Conservation (phyloP, 495 filamentous ascomycete genomes). For the Aspergillus sparsus region DNA sequence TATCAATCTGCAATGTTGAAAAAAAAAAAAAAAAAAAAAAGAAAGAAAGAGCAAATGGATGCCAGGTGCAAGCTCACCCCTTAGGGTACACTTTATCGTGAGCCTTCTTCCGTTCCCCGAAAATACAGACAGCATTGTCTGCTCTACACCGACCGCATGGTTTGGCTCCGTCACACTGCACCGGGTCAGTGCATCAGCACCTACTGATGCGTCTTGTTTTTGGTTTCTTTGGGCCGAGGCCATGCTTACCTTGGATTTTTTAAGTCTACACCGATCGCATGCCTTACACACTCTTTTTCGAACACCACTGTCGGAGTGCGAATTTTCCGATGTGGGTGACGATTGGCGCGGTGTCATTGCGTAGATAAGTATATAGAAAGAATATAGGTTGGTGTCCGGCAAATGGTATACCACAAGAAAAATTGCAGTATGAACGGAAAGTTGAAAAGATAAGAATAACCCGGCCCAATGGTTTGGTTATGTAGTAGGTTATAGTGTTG, state of each 20-base stretch:
- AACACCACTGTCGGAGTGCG: constrained; percentile 45
- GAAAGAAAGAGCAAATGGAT: constrained; percentile 15
- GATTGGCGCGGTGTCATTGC: constrained; percentile 51
- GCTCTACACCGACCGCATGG: constrained; percentile 61
- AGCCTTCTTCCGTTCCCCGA: constrained; percentile 62
- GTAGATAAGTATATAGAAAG: constrained; percentile 23
- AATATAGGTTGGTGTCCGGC: not conserved
- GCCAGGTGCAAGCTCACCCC: constrained; percentile 52
- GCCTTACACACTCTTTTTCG: constrained; percentile 65
- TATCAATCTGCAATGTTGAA: not conserved
- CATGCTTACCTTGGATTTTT: constrained; percentile 62
- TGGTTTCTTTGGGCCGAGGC: constrained; percentile 9
- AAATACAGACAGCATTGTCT: constrained; percentile 63
- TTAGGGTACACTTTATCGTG: constrained; percentile 66
- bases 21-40: constrained; percentile 11
- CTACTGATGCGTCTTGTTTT: constrained; percentile 15
- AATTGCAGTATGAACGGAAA: constrained; percentile 1
- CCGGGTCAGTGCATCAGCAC: constrained; percentile 29
- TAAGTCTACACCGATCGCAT: constrained; percentile 63
- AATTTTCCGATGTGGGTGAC: constrained; percentile 46
- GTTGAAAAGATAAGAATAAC: constrained; percentile 10
- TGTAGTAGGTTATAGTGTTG: constrained; percentile 17
- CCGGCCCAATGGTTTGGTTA: constrained; percentile 14
- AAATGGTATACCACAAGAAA: not conserved
- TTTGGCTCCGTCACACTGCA: constrained; percentile 60